phyloP scores from a whole-genome alignment of 768 basidiomycete genomes.

The Rhodosporidiobolus odoratus region DNA sequence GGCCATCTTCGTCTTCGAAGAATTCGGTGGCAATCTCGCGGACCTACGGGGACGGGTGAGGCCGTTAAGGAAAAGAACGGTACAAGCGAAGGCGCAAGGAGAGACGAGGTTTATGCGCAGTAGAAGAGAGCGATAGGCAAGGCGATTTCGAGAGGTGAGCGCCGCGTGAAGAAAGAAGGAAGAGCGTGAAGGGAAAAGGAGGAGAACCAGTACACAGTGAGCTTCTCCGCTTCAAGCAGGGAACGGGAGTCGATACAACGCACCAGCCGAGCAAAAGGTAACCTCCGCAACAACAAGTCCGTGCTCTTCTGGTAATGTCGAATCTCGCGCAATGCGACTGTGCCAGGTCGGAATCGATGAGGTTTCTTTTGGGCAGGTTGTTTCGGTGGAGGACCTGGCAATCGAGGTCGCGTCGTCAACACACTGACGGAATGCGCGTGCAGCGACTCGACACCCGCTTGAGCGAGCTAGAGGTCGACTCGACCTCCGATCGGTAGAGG shows the following conservation, averaged over 20 bases:
- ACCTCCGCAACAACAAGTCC: conserved; percentile 43
- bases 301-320: conserved; percentile 79
- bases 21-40: conserved; percentile 86
- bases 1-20: conserved; percentile 61
- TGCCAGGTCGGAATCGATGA: conserved; percentile 59
- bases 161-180: background rate
- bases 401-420: background rate
- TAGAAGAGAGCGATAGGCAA: too few species aligned
- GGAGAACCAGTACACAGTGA: too few species aligned
- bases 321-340: conserved; percentile 97
- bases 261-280: conserved; percentile 61
- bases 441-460: background rate
- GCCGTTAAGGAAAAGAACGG: background rate
- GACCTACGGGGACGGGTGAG: conserved; percentile 58
- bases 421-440: background rate
- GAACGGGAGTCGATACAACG: conserved; percentile 44
- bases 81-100: too few species aligned
- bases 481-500: too few species aligned
- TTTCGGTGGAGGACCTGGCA: background rate
- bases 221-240: background rate
- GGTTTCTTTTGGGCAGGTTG: conserved; percentile 56
- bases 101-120: too few species aligned
- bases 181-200: background rate
- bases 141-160: too few species aligned
- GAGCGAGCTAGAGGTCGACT: background rate